These are phyloP conservation scores for Rhodotorula graminis DNA, from an alignment of 768 basidiomycete genomes.

Conservation along the genomic window DNA sequence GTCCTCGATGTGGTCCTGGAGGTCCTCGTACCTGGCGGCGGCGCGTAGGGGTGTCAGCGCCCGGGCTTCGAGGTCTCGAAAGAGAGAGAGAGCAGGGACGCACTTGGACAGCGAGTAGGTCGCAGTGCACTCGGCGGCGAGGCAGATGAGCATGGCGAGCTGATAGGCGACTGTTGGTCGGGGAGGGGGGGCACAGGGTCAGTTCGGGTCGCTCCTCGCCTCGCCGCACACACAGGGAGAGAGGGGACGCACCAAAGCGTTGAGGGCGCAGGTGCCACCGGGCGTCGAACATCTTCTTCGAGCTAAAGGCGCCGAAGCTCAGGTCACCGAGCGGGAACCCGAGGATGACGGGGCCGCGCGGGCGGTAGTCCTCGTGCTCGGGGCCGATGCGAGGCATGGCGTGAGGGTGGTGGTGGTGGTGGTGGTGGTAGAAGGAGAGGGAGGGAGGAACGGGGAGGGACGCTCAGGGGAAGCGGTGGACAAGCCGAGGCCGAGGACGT, in stretches of 20 bases:
- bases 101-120: conserved; percentile 35
- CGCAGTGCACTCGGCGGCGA: conserved; percentile 38
- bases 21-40: conserved; percentile 21
- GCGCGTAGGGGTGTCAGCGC: not conserved
- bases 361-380: not conserved
- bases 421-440: not conserved
- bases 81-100: not conserved
- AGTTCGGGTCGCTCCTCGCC: not conserved
- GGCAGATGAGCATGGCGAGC: conserved; percentile 38
- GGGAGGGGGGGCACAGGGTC: not conserved
- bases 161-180: conserved; percentile 35
- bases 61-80: too few relatives aligned
- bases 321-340: conserved; percentile 35
- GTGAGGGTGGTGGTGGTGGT: not conserved
- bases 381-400: not conserved
- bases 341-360: conserved; percentile 17
- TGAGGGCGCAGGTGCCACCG: conserved; percentile 33
- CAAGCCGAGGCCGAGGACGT: too few relatives aligned
- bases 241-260: conserved; percentile 25
- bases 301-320: conserved; percentile 24
- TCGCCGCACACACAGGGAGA: not conserved
- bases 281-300: conserved; percentile 23
- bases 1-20: conserved; percentile 32
- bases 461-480: too few relatives aligned
- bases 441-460: not conserved